Percentiles rank a stretch among this genome's conserved stretches.
These are phyloP conservation scores for Anthostomella pinea DNA, from an alignment of 2,329 filamentous ascomycete genomes.

Conservation along the genomic window DNA sequence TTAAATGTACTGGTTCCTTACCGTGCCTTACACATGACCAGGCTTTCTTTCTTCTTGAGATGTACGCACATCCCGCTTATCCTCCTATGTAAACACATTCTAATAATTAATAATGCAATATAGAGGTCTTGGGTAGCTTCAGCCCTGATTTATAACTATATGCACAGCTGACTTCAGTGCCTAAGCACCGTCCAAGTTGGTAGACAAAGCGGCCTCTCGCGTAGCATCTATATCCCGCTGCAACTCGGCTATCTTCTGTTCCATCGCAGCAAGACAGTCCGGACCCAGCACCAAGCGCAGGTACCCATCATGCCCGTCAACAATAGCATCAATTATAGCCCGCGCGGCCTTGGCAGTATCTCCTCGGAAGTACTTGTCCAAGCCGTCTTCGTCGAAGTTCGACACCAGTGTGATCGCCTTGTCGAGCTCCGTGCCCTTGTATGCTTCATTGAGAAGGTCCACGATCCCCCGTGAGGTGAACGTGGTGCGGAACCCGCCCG, in stretches of 20 bases:
- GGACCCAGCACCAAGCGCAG: constrained; percentile 10
- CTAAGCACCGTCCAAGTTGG: constrained; percentile 7
- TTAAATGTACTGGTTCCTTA: too few species aligned
- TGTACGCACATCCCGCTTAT: too few species aligned
- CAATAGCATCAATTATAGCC: constrained; percentile 10
- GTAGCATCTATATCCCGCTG: constrained; percentile 10
- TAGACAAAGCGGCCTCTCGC: constrained; percentile 11
- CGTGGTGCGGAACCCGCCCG: constrained; percentile 11
- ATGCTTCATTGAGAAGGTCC: constrained; percentile 9
- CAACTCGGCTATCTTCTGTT: constrained; percentile 9
- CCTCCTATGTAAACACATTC: too few species aligned
- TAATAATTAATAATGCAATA: too few species aligned
- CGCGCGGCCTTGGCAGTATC: constrained; percentile 10
- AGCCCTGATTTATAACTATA: too few species aligned
- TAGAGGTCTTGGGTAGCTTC: too few species aligned
- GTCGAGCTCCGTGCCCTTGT: constrained; percentile 11
- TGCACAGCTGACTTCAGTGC: constrained; percentile 4
- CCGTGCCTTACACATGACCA: too few species aligned
- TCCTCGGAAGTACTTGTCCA: constrained; percentile 7
- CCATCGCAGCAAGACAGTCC: constrained; percentile 10
- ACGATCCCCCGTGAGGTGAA: constrained; percentile 8
- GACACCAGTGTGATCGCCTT: constrained; percentile 5
- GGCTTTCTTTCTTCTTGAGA: too few species aligned
- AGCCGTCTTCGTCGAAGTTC: constrained; percentile 4
- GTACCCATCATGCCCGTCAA: constrained; percentile 11